Percentiles rank a stretch among this genome's conserved stretches.
Conservation (phyloP, 176 grass and related monocot genomes). For the Phoenix dactylifera region DNA sequence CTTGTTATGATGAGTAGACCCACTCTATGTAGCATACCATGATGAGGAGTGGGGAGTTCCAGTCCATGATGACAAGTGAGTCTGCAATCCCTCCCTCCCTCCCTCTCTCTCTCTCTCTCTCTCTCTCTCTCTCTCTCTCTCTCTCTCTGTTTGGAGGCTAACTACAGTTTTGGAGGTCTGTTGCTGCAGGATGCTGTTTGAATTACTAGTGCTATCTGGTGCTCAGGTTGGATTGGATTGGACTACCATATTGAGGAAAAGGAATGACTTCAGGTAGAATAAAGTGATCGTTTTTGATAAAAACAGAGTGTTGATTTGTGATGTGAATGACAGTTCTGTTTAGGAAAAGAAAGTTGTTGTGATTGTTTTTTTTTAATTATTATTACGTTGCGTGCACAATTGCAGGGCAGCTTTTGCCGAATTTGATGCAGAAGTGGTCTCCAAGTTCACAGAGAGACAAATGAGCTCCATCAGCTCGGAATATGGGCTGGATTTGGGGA, state of each 20-base stretch:
- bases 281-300: too few species aligned
- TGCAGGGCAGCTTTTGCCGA: slow-evolving; percentile 41
- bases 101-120: not conserved
- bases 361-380: too few species aligned
- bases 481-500: slow-evolving; percentile 56
- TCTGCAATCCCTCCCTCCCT: not conserved
- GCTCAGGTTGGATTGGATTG: slow-evolving; percentile 86
- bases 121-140: not conserved
- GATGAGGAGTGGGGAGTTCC: slow-evolving; percentile 92
- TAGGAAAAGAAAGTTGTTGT: too few species aligned
- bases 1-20: slow-evolving; percentile 25
- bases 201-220: slow-evolving; percentile 73
- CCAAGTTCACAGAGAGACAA: slow-evolving; percentile 71
- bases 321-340: too few species aligned
- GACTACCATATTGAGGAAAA: slow-evolving; percentile 80
- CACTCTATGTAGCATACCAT: slow-evolving; percentile 72
- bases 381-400: too few species aligned
- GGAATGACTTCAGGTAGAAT: slow-evolving; percentile 61
- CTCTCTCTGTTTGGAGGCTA: not conserved
- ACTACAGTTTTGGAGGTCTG: not conserved
- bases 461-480: slow-evolving; percentile 56
- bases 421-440: slow-evolving; percentile 60
- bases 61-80: slow-evolving; percentile 74
- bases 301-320: too few species aligned
- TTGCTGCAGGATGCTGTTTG: slow-evolving; percentile 61